A percentile compares a stretch with the other conserved stretches of the same genome.
These are phyloP conservation scores for Magnusiomyces fungicola DNA, from an alignment of 1,139 yeast species.

Conservation along the genomic window DNA sequence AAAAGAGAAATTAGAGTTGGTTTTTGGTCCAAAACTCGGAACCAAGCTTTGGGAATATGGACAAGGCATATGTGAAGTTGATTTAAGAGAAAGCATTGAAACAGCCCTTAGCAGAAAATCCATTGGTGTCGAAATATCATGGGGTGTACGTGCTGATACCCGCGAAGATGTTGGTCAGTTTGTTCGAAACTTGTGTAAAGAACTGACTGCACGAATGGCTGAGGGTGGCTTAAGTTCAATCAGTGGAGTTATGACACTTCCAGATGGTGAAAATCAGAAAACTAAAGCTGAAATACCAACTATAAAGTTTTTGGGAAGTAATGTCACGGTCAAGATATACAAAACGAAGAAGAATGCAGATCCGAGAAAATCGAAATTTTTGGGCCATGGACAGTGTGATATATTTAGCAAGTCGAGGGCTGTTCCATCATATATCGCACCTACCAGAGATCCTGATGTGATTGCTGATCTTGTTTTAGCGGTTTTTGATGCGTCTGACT, in stretches of 20 bases:
- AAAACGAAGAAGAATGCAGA: conserved; percentile 18
- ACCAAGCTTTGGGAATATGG: conserved; percentile 50
- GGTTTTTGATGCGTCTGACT: conserved; percentile 47
- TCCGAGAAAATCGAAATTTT: conserved; percentile 43
- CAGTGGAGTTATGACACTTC: conserved; percentile 13
- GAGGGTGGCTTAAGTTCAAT: conserved; percentile 2
- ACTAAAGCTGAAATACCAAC: neutral
- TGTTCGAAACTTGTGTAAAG: conserved; percentile 49
- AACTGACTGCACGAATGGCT: conserved; percentile 48
- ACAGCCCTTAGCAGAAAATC: conserved; percentile 54
- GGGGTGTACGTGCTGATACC: conserved; percentile 73
- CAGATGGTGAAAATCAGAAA: conserved; percentile 31
- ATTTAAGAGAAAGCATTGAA: conserved; percentile 34
- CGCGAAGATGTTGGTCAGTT: conserved; percentile 58
- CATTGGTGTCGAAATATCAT: conserved; percentile 82
- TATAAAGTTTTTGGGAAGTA: conserved; percentile 41
- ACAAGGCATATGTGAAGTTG: conserved; percentile 60
- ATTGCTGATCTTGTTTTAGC: conserved; percentile 56
- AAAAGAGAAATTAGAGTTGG: conserved; percentile 30
- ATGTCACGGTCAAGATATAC: conserved; percentile 57
- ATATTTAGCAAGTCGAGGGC: conserved; percentile 50
- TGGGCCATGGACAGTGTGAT: conserved; percentile 83
- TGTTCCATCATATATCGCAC: conserved; percentile 41
- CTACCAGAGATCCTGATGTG: conserved; percentile 56
- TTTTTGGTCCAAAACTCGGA: conserved; percentile 67